These are phyloP conservation scores for Backusella liffmaniae DNA, from an alignment of 192 early-diverging fungal genomes.

Conservation along the genomic window DNA sequence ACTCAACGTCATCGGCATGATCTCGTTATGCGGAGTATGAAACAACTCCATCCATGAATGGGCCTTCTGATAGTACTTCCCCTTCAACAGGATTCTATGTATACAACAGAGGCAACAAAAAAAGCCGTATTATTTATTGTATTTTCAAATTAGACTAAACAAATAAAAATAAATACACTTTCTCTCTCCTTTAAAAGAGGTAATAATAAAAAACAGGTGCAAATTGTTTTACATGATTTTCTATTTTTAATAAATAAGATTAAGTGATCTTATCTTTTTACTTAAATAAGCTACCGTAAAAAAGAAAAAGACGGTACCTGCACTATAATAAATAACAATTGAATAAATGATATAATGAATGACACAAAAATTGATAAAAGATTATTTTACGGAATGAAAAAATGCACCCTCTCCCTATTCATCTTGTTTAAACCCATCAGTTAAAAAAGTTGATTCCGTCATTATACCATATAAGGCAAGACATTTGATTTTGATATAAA, in stretches of 20 bases:
- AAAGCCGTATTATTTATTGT: background rate
- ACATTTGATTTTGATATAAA: background rate
- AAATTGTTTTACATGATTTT: background rate
- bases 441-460: background rate
- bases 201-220: background rate
- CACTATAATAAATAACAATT: background rate
- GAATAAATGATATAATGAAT: background rate
- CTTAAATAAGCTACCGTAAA: background rate
- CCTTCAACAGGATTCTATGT: too few species aligned
- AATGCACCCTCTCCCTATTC: background rate
- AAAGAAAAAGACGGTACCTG: background rate
- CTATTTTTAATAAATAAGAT: background rate
- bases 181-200: background rate
- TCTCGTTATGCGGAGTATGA: background rate
- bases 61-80: too few species aligned
- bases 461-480: background rate
- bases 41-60: background rate
- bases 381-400: background rate
- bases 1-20: slow-evolving; percentile 3
- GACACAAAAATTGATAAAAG: background rate
- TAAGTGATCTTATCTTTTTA: background rate
- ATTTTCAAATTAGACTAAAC: background rate
- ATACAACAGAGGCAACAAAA: background rate
- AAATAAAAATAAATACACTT: background rate
- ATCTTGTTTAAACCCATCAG: too few species aligned